Base-by-base conservation (phyloP, 2,329 filamentous ascomycete genomes). In the Graphilbum fragrans region DNA sequence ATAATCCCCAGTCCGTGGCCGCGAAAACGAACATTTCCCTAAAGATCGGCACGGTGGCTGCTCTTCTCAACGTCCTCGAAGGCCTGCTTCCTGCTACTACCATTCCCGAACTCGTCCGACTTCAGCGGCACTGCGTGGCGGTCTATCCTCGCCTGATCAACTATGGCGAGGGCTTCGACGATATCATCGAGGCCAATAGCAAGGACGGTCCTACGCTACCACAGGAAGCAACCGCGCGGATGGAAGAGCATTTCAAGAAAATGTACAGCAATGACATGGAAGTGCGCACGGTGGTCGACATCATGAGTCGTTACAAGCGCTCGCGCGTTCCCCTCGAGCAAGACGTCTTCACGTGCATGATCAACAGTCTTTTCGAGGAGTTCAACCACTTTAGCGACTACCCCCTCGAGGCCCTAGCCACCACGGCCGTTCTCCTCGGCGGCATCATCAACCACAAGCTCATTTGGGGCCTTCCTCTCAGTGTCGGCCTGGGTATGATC, bases 301-400 rank as follows among this genome's bases (percentile, higher is more conserved):
- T 86, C 32, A 74, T 98, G 53, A 80, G 86, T 48, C 74, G 76
- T 42, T 94, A 94, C 64, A 96, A 98, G 58, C 79, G 79, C 42
- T 96, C 93, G 1, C 77, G 78, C 37, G 83, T 92, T 45, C 73
- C 86, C 2, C 66, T 81, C 16, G 86, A 95, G 46, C 92, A 96
- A 58, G 92, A 98, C 56, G 74, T 95, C 7, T 98, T 98, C 57
- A 85, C 90, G 14, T 95, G 90, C 64, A 98, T 98, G 87, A 94
- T 98, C 29, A 88, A 95, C 54, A 92, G 92, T 1, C 68, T 98
- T 4, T 95, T 98, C 52, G 92, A 98, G 53, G 92, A 98, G 64
- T 98, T 95, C 58, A 82, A 82, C 42, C 93, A 94, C 55, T 98
- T 95, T 57, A 77, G 83, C 33, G 88, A 93, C 54, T 98, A 98